Evolutionary conservation across 768 basidiomycete species (phyloP), one percentile per base, ranked within the genome.

Genomic region (Lactarius sp.): DNA sequence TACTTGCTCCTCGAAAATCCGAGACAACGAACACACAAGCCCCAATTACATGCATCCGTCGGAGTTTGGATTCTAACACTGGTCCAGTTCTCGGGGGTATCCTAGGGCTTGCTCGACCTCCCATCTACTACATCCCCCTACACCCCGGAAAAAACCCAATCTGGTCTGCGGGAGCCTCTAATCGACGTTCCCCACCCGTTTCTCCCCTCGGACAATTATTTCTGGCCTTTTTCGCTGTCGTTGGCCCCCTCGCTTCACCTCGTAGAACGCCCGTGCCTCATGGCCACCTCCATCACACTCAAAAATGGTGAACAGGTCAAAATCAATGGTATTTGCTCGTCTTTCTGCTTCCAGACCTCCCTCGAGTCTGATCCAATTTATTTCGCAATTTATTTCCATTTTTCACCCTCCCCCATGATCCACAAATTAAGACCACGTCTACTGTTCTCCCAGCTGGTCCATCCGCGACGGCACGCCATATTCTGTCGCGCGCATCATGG

Each of bases 401-500:
- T 52, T 46, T 56, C 20, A 52, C 10, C 10, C 31, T 20, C 31
- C 51, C 16, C 22, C n/a, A 22, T 41, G 13, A 51, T 56, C 70
- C 71, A 12, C 56, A 58, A 68, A 37, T 52, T 52, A 70, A 97
- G 96, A 98, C 76, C 94, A 98, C 78, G 95, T 98, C 69, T 98
- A 97, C 73, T 93, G 93, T 77, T 94, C 95, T 37, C 90, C 94
- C 36, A 89, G 86, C 65, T 98, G 94, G 94, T 83, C 87, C 61
- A 81, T 90, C 65, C 85, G 95, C 65, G 94, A 97, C 73, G 92
- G 93, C 70, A 93, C 94, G 65, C 95, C 97, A 62, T 98, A 97
- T 76, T 90, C 91, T 49, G 85, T 99, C 63, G 95, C 91, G 54
- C 87, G 96, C 70, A 92, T 99, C 77, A 96, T 99, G 88, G 92